Percentiles rank a stretch among this genome's conserved stretches.
These are phyloP conservation scores for Triticum timopheevii DNA, from an alignment of 176 grass and related monocot genomes.

Conservation along the genomic window DNA sequence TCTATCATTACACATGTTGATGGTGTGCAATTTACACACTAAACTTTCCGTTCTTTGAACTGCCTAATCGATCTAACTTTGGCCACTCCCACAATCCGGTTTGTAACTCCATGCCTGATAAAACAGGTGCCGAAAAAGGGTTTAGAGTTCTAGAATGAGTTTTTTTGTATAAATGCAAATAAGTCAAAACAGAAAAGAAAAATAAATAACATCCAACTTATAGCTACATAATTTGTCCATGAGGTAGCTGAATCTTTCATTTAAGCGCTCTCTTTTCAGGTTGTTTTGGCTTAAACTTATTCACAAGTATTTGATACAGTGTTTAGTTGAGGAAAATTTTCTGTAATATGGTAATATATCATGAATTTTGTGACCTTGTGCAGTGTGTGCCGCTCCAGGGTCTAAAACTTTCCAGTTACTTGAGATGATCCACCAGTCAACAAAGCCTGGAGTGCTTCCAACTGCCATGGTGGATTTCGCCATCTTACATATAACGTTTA, in stretches of 20 bases:
- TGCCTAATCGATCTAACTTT: too few species aligned
- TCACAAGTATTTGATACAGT: neutral
- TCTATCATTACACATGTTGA: neutral
- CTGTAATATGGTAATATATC: neutral
- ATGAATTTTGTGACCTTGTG: slow-evolving; percentile 42
- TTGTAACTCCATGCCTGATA: neutral
- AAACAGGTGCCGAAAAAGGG: neutral
- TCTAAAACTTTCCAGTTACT: slow-evolving; percentile 99
- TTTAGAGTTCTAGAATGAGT: neutral
- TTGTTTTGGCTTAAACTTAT: neutral
- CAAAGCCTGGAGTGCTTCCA: slow-evolving; percentile 73
- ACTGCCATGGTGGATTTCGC: slow-evolving; percentile 60
- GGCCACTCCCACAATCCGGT: neutral
- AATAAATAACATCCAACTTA: neutral
- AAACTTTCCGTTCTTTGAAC: too few species aligned
- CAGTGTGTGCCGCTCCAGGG: slow-evolving; percentile 99
- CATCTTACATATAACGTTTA: neutral
- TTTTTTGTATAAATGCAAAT: neutral
- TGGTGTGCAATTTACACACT: neutral
- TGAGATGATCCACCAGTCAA: slow-evolving; percentile 93
- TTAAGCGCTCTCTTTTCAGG: neutral
- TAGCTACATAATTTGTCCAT: neutral
- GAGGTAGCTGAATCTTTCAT: slow-evolving; percentile 11
- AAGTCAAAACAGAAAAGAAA: neutral
- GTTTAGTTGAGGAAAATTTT: neutral